phyloP scores from a whole-genome alignment of 805 yeast species.

The Candida schatavii region DNA sequence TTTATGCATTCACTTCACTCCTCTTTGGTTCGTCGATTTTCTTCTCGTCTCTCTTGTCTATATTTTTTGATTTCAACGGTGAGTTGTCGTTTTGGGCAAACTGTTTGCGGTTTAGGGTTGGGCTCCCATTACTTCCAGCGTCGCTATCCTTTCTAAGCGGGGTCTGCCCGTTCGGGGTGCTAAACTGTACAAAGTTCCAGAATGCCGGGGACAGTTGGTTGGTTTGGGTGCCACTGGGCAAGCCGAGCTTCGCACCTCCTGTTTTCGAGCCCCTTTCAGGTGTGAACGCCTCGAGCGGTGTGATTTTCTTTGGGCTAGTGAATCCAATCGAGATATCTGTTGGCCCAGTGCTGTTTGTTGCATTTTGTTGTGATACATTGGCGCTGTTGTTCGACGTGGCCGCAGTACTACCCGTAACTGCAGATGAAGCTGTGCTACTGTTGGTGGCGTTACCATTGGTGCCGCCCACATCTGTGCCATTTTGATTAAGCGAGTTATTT shows the following conservation, averaged over 20 bases:
- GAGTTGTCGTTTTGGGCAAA: slow-evolving; percentile 5
- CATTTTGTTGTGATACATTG: neutral
- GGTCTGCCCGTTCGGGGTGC: slow-evolving; percentile 45
- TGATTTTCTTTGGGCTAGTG: slow-evolving; percentile 41
- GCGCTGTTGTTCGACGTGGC: slow-evolving; percentile 1
- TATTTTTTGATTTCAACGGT: slow-evolving; percentile 10
- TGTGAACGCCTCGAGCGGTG: slow-evolving; percentile 42
- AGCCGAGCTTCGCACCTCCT: slow-evolving; percentile 18
- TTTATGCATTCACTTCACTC: slow-evolving; percentile 5
- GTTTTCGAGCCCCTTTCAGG: slow-evolving; percentile 41
- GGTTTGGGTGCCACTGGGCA: slow-evolving; percentile 33
- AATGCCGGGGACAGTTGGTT: slow-evolving; percentile 80
- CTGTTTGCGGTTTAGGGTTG: slow-evolving; percentile 29
- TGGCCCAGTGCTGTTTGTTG: slow-evolving; percentile 13
- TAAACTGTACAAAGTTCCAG: slow-evolving; percentile 87
- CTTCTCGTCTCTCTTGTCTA: slow-evolving; percentile 3
- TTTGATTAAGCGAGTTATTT: slow-evolving; percentile 25
- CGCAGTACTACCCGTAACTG: neutral
- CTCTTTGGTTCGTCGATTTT: slow-evolving; percentile 7
- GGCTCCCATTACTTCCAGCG: slow-evolving; percentile 35
- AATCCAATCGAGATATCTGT: slow-evolving; percentile 37
- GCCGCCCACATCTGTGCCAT: neutral
- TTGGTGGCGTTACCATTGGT: neutral
- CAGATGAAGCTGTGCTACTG: neutral
- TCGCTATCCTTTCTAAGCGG: slow-evolving; percentile 39